Base-by-base conservation (phyloP, 2,329 filamentous ascomycete genomes). In the Neofusicoccum parvum region DNA sequence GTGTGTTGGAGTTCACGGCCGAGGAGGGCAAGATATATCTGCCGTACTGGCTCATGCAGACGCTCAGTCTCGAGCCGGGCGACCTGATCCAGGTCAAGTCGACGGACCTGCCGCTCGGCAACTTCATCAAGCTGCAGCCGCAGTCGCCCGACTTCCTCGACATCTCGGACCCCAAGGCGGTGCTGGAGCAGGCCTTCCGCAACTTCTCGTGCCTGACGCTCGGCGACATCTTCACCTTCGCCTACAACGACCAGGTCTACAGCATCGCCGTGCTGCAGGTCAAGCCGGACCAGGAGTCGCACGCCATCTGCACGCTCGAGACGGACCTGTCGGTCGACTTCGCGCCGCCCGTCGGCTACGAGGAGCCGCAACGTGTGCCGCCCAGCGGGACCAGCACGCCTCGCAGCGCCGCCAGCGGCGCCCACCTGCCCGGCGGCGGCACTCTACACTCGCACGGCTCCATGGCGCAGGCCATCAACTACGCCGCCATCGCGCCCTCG, bases 401-500 rank as follows among this genome's bases (percentile, higher is more conserved):
- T 1, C 83, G 89, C 59, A 95, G 90, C 72, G 82, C 79, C 3
- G 82, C 84, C 1, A 86, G 87, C 64, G 87, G 87, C 10, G 76
- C 72, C 1, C 23, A 14, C 89, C 27, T 90, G 7, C 82, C 86
- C 1, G 80, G 81, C 69, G 91, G 92, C 34, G 92, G 94, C 4
- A 80, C 90, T 15, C 78, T 97, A 27, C 93, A 96, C 77, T 88
- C 84, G 68, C 92, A 96, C 72, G 95, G 95, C 11, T 94, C 90
- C 67, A 99, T 99, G 95, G 94, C 95, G 0, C 92, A 97, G 73
- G 88, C 92, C n/a, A 98, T 99, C 82, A 97, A 97, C 82, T 99
- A 98, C 79, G 87, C 88, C 62, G 87, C 93, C 37, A 96, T 99
- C 70, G 92, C 93, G 0, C 94, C 95, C 0, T 88, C 88, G 3